These are phyloP conservation scores for Phytophthora europaea DNA, from an alignment of 352 stramenopile species.

Conservation along the genomic window DNA sequence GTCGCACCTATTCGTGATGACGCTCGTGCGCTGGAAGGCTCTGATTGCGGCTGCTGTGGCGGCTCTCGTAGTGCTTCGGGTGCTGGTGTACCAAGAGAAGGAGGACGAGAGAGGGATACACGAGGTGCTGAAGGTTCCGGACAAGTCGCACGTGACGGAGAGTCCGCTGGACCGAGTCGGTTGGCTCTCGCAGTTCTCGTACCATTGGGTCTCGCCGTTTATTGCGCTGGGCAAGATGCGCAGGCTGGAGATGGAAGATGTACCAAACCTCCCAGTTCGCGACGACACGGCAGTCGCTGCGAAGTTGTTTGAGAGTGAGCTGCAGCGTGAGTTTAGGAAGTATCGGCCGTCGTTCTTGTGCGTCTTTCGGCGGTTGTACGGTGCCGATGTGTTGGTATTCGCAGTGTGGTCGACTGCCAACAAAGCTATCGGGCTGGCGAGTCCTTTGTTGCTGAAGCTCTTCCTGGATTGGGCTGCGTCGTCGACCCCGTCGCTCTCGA, in stretches of 20 bases:
- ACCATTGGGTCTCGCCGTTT: slow-evolving; percentile 75
- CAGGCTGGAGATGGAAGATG: slow-evolving; percentile 68
- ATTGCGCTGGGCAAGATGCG: slow-evolving; percentile 59
- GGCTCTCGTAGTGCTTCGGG: slow-evolving; percentile 22
- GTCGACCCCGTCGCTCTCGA: slow-evolving; percentile 42
- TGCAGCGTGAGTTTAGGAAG: slow-evolving; percentile 47
- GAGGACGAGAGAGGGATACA: background rate
- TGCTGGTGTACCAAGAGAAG: slow-evolving; percentile 1
- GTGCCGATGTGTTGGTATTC: slow-evolving; percentile 64
- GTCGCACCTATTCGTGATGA: background rate
- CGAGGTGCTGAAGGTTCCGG: slow-evolving; percentile 3
- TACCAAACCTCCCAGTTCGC: slow-evolving; percentile 57
- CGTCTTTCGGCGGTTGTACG: slow-evolving; percentile 63
- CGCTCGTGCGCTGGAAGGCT: slow-evolving; percentile 25
- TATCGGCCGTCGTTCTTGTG: slow-evolving; percentile 61
- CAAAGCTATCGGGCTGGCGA: slow-evolving; percentile 74
- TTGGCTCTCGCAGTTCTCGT: slow-evolving; percentile 71
- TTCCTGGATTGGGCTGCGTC: slow-evolving; percentile 81
- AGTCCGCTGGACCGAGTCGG: slow-evolving; percentile 67
- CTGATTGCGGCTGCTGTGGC: background rate
- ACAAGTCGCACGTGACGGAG: slow-evolving; percentile 5
- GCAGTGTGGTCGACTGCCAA: slow-evolving; percentile 77
- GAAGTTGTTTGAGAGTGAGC: slow-evolving; percentile 48
- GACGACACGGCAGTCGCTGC: slow-evolving; percentile 66
- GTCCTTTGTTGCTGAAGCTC: slow-evolving; percentile 81